phyloP scores from a whole-genome alignment of 495 filamentous ascomycete species.

The Letharia lupina region DNA sequence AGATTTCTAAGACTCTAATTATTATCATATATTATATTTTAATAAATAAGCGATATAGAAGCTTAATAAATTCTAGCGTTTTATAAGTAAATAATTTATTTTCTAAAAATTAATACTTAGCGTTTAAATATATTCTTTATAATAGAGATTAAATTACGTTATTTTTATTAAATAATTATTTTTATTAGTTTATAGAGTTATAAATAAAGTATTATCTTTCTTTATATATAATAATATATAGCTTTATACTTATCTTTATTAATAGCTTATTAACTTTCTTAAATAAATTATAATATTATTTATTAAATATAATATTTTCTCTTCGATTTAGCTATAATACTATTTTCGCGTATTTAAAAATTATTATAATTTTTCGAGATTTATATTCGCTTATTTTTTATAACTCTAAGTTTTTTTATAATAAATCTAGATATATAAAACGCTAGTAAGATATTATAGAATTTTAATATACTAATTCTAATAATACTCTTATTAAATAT shows the following conservation, averaged over 20 bases:
- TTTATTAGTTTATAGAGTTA: constrained; percentile 8
- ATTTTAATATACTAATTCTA: not conserved
- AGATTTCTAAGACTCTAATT: not conserved
- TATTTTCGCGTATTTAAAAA: not conserved
- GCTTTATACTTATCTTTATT: not conserved
- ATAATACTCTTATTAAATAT: not conserved
- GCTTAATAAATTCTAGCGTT: not conserved
- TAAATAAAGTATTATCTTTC: constrained; percentile 6
- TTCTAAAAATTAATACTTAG: not conserved
- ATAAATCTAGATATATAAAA: too few relatives aligned
- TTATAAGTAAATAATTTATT: not conserved
- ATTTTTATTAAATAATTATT: constrained; percentile 6
- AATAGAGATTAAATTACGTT: constrained; percentile 1
- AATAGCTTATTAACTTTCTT: constrained; percentile 11
- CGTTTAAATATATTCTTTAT: not conserved
- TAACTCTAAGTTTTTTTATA: not conserved
- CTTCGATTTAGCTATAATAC: not conserved
- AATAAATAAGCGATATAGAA: not conserved
- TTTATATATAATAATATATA: constrained; percentile 12
- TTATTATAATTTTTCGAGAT: not conserved
- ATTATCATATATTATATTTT: not conserved
- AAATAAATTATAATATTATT: constrained; percentile 5
- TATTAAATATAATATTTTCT: not conserved
- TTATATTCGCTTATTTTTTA: not conserved
- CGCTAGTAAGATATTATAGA: not conserved